Percentiles rank a stretch among this genome's conserved stretches.
These are phyloP conservation scores for Solioccasus polychromus DNA, from an alignment of 768 basidiomycete species.

Conservation along the genomic window DNA sequence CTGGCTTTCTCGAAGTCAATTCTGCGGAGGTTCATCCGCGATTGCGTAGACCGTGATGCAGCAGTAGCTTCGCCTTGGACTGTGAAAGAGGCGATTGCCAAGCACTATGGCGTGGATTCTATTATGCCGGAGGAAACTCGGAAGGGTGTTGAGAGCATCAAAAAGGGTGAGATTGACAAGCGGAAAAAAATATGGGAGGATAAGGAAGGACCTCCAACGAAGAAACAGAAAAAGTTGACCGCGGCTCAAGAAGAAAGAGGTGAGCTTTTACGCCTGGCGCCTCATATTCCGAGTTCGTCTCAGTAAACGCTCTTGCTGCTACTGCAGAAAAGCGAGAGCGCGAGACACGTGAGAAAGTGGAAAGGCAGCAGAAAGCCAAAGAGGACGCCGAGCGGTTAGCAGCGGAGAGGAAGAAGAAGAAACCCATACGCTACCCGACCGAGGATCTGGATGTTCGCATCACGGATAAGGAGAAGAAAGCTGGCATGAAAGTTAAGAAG, in stretches of 20 bases:
- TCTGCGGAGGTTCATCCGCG: slow-evolving; percentile 91
- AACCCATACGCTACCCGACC: slow-evolving; percentile 87
- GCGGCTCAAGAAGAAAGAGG: slow-evolving; percentile 75
- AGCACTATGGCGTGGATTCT: slow-evolving; percentile 78
- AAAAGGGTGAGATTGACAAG: slow-evolving; percentile 89
- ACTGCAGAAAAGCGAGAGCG: slow-evolving; percentile 63
- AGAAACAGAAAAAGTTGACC: slow-evolving; percentile 79
- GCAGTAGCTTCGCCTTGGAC: slow-evolving; percentile 95
- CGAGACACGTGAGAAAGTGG: slow-evolving; percentile 68
- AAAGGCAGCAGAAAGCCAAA: slow-evolving; percentile 60
- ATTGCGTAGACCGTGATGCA: slow-evolving; percentile 90
- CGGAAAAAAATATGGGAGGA: slow-evolving; percentile 89
- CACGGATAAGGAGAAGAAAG: slow-evolving; percentile 79
- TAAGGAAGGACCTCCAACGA: slow-evolving; percentile 76
- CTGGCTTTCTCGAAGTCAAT: slow-evolving; percentile 96
- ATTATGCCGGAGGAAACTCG: slow-evolving; percentile 85
- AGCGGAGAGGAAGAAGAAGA: slow-evolving; percentile 84
- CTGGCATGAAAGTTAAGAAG: slow-evolving; percentile 64
- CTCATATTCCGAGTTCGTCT: slow-evolving; percentile 11
- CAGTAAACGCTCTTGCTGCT: slow-evolving; percentile 30
- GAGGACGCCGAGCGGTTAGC: slow-evolving; percentile 71
- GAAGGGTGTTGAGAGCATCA: slow-evolving; percentile 72
- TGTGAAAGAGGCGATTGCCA: slow-evolving; percentile 83
- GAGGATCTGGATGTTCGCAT: slow-evolving; percentile 86
- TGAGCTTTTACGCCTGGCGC: slow-evolving; percentile 26